Percentiles rank a stretch among this genome's conserved stretches.
Evolutionary conservation across 2,329 filamentous ascomycete genomes (phyloP).

Genomic region (Fusarium denticulatum): DNA sequence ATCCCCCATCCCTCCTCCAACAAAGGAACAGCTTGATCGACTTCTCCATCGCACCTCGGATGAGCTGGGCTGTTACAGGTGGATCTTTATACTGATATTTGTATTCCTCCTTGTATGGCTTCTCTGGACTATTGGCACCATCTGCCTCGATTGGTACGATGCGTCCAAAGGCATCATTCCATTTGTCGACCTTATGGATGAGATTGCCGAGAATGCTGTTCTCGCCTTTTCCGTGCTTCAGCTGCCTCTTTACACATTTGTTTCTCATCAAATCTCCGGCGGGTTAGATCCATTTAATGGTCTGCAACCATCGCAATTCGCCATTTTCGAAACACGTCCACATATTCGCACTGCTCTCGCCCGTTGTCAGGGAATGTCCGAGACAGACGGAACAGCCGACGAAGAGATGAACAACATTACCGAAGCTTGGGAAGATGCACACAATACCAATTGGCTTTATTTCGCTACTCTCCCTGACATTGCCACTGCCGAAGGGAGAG

Average conservation of each 20-base stretch:
- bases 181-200: background rate
- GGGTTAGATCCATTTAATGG: background rate
- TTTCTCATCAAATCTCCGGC: background rate
- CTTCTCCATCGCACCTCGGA: background rate
- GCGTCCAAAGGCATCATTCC: background rate
- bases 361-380: background rate
- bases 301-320: background rate
- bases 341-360: background rate
- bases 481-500: too few relatives aligned
- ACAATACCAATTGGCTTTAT: too few relatives aligned
- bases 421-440: too few relatives aligned
- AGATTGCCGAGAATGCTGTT: background rate
- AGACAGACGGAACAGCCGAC: too few relatives aligned
- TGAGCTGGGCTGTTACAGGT: background rate
- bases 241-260: background rate
- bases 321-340: fast-evolving
- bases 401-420: too few relatives aligned
- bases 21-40: background rate
- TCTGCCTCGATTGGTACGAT: background rate
- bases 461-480: too few relatives aligned
- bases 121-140: background rate
- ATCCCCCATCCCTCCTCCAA: background rate
- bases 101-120: background rate
- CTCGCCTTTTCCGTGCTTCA: background rate
- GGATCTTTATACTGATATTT: background rate